These are phyloP conservation scores for Lactifluus rugatus DNA, from an alignment of 768 basidiomycete genomes.

Conservation along the genomic window DNA sequence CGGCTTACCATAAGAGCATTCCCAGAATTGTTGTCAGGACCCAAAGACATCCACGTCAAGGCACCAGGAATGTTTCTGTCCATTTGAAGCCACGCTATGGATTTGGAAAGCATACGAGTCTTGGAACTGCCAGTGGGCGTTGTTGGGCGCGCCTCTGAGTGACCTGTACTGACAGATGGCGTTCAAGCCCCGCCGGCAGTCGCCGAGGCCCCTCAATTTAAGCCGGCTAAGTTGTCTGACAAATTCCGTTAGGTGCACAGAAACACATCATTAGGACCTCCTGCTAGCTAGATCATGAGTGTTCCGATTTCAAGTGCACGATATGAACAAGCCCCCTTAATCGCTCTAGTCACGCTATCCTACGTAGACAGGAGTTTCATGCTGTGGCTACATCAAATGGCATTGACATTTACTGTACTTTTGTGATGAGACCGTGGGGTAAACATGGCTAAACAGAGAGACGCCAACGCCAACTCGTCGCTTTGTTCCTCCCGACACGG, in stretches of 20 bases:
- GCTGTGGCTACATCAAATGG: constrained; percentile 57
- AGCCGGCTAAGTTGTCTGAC: constrained; percentile 20
- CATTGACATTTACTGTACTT: too few relatives aligned
- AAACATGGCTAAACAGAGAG: constrained; percentile 8
- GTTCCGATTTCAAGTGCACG: constrained; percentile 34
- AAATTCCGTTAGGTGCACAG: constrained; percentile 34
- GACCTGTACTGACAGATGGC: background rate
- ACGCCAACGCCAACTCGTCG: background rate
- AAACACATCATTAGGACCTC: constrained; percentile 39
- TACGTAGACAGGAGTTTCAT: constrained; percentile 84
- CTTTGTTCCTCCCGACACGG: background rate
- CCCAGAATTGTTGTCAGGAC: constrained; percentile 35
- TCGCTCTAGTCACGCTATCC: constrained; percentile 65
- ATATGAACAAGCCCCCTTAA: constrained; percentile 61
- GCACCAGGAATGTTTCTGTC: constrained; percentile 28
- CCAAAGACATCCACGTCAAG: constrained; percentile 51
- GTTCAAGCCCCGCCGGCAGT: constrained; percentile 25
- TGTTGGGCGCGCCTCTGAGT: background rate
- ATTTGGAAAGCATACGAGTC: background rate
- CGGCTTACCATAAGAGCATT: constrained; percentile 61
- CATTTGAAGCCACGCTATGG: background rate
- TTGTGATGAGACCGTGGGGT: background rate
- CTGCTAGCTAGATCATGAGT: constrained; percentile 44
- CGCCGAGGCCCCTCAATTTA: constrained; percentile 9
- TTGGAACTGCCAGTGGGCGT: background rate